Conservation (phyloP, 2,329 filamentous ascomycete genomes). For the Fusarium stilboides region DNA sequence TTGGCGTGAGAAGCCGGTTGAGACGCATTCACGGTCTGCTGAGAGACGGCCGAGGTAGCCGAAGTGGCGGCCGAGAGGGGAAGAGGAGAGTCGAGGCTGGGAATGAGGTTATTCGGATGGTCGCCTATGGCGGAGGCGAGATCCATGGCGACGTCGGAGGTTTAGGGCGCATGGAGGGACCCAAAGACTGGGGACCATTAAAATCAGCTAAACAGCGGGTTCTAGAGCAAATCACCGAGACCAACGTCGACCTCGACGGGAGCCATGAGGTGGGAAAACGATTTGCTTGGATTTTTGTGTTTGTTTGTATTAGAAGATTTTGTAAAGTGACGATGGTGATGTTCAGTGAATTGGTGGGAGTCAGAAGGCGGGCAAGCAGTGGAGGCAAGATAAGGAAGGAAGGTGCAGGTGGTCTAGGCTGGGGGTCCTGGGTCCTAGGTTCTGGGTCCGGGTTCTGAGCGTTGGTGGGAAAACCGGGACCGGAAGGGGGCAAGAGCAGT, state of each 20-base stretch:
- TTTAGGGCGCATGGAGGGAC: conserved; percentile 47
- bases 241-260: conserved; percentile 33
- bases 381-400: conserved; percentile 33
- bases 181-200: conserved; percentile 34
- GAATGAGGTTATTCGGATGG: conserved; percentile 49
- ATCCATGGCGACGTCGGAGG: conserved; percentile 49
- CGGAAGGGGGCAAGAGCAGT: conserved; percentile 30
- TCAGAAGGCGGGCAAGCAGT: conserved; percentile 34
- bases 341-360: conserved; percentile 31
- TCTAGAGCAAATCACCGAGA: conserved; percentile 40
- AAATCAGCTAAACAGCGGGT: conserved; percentile 34
- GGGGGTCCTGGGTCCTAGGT: conserved; percentile 5
- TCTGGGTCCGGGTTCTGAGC: conserved; percentile 4
- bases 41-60: conserved; percentile 29
- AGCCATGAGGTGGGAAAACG: conserved; percentile 27
- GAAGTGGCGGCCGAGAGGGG: conserved; percentile 18
- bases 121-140: conserved; percentile 49
- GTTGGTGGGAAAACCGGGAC: conserved; percentile 47
- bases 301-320: conserved; percentile 25
- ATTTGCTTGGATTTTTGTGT: conserved; percentile 16
- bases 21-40: conserved; percentile 36
- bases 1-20: conserved; percentile 46
- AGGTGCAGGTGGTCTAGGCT: conserved; percentile 23
- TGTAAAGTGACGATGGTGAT: conserved; percentile 34
- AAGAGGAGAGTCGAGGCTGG: conserved; percentile 48